A percentile compares a stretch with the other conserved stretches of the same genome.
Conservation (phyloP, 768 basidiomycete genomes). For the Xanthoconium purpureum region DNA sequence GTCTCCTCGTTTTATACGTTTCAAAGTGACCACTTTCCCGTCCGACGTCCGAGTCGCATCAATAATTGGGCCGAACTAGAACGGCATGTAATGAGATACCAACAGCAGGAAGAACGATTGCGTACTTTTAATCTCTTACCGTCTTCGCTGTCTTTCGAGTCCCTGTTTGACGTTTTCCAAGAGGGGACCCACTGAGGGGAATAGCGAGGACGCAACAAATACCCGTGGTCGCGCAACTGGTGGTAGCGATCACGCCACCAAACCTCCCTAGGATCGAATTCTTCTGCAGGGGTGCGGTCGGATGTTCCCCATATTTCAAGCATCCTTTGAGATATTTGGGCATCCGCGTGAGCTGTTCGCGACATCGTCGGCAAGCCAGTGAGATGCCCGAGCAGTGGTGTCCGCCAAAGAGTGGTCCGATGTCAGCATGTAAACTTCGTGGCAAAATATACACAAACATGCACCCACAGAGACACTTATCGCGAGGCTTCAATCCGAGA, state of each 20-base stretch:
- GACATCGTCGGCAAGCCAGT: background rate
- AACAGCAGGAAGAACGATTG: background rate
- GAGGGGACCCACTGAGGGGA: background rate
- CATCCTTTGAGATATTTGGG: background rate
- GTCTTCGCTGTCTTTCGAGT: background rate
- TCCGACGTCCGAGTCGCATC: conserved; percentile 31
- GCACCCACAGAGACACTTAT: too few species aligned
- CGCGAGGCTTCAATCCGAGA: too few species aligned
- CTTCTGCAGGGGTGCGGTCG: background rate
- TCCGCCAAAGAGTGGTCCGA: too few species aligned
- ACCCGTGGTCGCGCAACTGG: background rate
- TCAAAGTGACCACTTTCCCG: conserved; percentile 29
- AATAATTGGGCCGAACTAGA: conserved; percentile 1
- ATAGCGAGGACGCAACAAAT: background rate
- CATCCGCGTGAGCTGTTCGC: background rate
- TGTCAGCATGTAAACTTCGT: too few species aligned
- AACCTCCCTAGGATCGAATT: conserved; percentile 4
- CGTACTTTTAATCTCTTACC: conserved; percentile 2
- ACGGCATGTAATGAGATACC: background rate
- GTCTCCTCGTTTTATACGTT: conserved; percentile 1
- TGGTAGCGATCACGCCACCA: conserved; percentile 13
- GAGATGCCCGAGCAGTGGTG: too few species aligned
- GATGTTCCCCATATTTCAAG: background rate
- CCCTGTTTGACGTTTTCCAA: background rate
- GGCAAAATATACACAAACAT: background rate